Evolutionary conservation across 2,329 filamentous ascomycete species (phyloP).

Genomic region (Scedosporium minutisporum): DNA sequence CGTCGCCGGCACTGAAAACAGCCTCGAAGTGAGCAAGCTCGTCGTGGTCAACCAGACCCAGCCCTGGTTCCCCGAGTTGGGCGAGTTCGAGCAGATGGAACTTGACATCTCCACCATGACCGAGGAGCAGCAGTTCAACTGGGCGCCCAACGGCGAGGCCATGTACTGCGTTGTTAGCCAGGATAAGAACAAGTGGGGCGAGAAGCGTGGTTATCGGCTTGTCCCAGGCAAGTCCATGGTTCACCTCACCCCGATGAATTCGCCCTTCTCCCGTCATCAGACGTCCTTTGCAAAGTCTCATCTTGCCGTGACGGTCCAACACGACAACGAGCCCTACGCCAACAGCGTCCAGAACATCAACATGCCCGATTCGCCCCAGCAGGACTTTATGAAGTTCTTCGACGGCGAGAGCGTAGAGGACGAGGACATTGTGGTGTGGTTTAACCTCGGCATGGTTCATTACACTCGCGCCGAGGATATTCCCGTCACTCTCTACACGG

Average conservation of each 20-base stretch:
- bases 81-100: conserved; percentile 24
- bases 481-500: conserved; percentile 22
- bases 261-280: conserved; percentile 28
- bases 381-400: conserved; percentile 37
- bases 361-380: conserved; percentile 27
- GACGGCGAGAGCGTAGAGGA: conserved; percentile 11
- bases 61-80: conserved; percentile 26
- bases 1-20: conserved; percentile 24
- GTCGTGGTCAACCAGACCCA: conserved; percentile 20
- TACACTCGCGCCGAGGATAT: conserved; percentile 35
- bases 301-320: conserved; percentile 33
- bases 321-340: conserved; percentile 32
- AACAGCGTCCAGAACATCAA: conserved; percentile 27
- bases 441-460: conserved; percentile 48
- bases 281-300: conserved; percentile 33
- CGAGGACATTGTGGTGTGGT: conserved; percentile 37
- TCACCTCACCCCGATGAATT: conserved; percentile 34
- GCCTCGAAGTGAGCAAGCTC: conserved; percentile 22
- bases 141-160: conserved; percentile 31
- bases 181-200: conserved; percentile 36
- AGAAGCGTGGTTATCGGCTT: conserved; percentile 36
- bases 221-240: conserved; percentile 22
- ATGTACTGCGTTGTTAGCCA: conserved; percentile 36
- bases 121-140: conserved; percentile 22
- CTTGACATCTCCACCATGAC: conserved; percentile 14